A percentile compares a stretch with the other conserved stretches of the same genome.
These are phyloP conservation scores for Vigna hirtella DNA, from an alignment of 306 rosid genomes.

Conservation along the genomic window DNA sequence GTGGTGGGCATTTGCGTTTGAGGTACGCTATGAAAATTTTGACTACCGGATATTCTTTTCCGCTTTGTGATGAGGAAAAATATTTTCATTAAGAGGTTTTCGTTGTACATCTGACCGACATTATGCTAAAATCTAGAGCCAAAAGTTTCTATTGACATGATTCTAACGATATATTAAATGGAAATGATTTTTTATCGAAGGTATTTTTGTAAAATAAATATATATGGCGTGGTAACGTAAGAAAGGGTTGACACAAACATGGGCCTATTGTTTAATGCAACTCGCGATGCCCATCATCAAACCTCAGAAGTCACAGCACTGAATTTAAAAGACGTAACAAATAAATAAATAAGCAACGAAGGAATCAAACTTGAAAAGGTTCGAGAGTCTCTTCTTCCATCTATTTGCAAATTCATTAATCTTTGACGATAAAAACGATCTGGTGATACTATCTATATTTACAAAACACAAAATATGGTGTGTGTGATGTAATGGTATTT, in stretches of 20 bases:
- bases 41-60: no score
- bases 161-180: no score
- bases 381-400: not conserved
- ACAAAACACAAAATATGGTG: not conserved
- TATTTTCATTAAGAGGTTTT: no score
- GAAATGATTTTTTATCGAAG: not conserved
- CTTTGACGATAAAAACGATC: not conserved
- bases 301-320: not conserved
- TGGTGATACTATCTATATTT: not conserved
- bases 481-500: not conserved
- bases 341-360: not conserved
- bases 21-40: no score
- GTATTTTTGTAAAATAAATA: not conserved
- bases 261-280: not conserved
- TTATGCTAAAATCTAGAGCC: no score
- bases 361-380: not conserved
- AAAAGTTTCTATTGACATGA: no score
- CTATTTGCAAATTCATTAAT: not conserved
- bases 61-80: no score
- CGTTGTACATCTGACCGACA: no score
- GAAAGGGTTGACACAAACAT: not conserved
- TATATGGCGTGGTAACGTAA: not conserved
- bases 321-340: not conserved
- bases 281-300: not conserved
- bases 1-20: no score